Evolutionary conservation across 306 rosid genomes (phyloP), one percentile per base, ranked within the genome.

Genomic region (Sphenostylis stenocarpa): DNA sequence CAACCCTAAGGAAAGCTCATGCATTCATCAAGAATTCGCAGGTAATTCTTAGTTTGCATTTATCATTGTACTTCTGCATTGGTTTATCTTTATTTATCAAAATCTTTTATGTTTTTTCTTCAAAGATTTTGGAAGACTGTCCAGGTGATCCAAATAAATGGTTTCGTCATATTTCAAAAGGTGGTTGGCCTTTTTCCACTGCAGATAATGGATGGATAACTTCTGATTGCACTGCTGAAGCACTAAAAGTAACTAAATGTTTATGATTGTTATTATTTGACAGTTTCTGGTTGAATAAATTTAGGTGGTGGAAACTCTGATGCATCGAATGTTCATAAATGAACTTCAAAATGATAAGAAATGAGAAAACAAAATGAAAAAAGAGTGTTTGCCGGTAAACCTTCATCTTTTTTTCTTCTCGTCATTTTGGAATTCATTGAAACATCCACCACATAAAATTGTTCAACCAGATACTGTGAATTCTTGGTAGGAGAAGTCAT

Each of bases 181-280:
- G 98, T 3, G 89, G 96, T 70, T 94, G 98, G 98, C 90, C 97
- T 45, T 94, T 91, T 80, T 91, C 97, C 6, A 88, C 96, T 6
- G 84, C 71, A 64, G 97, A 93, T 82, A 94, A 93, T 53, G 97
- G 98, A 83, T 93, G 98, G 98, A 97, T 96, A 16, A 88, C 90
- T 80, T 93, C 98, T 56, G 98, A 93, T 82, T 90, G 96, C 87
- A 91, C 98, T 0, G 88, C 98, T 38, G 96, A 94, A 94, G 97
- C 92, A 70, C 84, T 94, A 65, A 86, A 90, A 80, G 97, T 87
- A 77, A 77, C 89, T n/a, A n/a, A n/a, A n/a, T n/a, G n/a, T n/a
- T n/a, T n/a, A n/a, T n/a, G n/a, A n/a, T n/a, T n/a, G n/a, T n/a
- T n/a, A n/a, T n/a, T n/a, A n/a, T n/a, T n/a, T n/a, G n/a, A n/a